Conservation (phyloP, 1,284 basidiomycete genomes). For the Vanrija pseudolonga region DNA sequence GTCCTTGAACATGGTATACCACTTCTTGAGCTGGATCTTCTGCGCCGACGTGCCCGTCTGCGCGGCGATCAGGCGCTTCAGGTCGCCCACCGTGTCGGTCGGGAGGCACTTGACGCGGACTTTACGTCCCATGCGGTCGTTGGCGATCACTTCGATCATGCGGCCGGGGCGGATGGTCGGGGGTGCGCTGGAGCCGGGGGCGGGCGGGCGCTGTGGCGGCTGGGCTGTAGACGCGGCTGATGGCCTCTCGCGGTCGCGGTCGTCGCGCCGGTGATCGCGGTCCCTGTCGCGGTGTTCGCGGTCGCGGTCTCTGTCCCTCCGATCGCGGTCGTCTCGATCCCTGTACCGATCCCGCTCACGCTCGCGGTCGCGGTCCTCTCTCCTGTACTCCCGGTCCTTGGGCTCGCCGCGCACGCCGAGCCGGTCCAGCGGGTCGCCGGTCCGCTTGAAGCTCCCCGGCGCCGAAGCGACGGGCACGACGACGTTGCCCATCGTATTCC, state of each 20-base stretch:
- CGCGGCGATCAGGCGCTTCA: constrained; percentile 94
- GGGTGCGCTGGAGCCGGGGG: constrained; percentile 9
- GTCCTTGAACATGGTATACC: constrained; percentile 91
- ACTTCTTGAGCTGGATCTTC: constrained; percentile 97
- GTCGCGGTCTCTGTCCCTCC: constrained; percentile 6
- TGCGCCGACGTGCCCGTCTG: constrained; percentile 82
- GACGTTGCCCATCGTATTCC: constrained; percentile 43
- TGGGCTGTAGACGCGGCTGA: not conserved
- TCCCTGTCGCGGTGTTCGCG: constrained; percentile 4
- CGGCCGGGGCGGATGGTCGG: constrained; percentile 22
- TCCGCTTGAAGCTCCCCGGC: constrained; percentile 33
- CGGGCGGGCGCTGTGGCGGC: constrained; percentile 1
- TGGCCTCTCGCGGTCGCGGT: constrained; percentile 7
- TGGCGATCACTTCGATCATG: constrained; percentile 81
- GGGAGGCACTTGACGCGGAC: constrained; percentile 90
- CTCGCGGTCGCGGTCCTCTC: constrained; percentile 9
- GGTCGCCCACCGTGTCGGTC: constrained; percentile 92
- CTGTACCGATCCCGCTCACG: constrained; percentile 10
- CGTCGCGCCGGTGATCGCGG: constrained; percentile 6
- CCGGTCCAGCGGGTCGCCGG: constrained; percentile 38
- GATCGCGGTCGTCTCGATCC: not conserved
- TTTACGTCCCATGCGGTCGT: constrained; percentile 94
- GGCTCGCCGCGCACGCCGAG: constrained; percentile 22
- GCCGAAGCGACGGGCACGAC: not conserved
- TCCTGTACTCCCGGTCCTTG: constrained; percentile 5